Conservation (phyloP, 352 stramenopile species). For the Phytophthora rubi region DNA sequence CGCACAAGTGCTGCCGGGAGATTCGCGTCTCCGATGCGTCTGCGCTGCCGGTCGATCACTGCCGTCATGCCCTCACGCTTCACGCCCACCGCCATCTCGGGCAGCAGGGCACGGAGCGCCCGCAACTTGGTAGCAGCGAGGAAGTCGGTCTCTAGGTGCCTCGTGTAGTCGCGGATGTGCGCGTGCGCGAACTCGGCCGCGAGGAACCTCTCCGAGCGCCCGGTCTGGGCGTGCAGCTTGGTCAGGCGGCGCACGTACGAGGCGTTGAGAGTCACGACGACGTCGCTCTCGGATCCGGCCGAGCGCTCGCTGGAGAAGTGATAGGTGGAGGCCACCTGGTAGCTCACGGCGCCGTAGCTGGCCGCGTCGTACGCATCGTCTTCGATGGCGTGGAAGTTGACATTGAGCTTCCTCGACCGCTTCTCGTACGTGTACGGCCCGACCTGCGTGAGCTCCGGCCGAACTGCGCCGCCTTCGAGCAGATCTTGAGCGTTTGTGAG, state of each 20-base stretch:
- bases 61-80: slow-evolving; percentile 44
- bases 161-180: slow-evolving; percentile 48
- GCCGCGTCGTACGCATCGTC: slow-evolving; percentile 14
- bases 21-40: slow-evolving; percentile 50
- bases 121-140: slow-evolving; percentile 68
- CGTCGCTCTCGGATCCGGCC: slow-evolving; percentile 66
- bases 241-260: slow-evolving; percentile 61
- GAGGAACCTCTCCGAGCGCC: slow-evolving; percentile 65
- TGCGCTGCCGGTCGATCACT: slow-evolving; percentile 50
- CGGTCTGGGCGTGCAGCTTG: slow-evolving; percentile 45
- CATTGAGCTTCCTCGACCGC: slow-evolving; percentile 59
- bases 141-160: slow-evolving; percentile 53
- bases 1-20: slow-evolving; percentile 54
- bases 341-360: slow-evolving; percentile 54
- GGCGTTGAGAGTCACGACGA: slow-evolving; percentile 62
- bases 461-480: slow-evolving; percentile 16
- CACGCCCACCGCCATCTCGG: slow-evolving; percentile 39
- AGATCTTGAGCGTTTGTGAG: slow-evolving; percentile 64
- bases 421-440: slow-evolving; percentile 79
- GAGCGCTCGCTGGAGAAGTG: slow-evolving; percentile 56
- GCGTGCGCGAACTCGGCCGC: slow-evolving; percentile 66
- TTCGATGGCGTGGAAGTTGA: slow-evolving; percentile 44
- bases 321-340: slow-evolving; percentile 54
- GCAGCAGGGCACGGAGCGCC: slow-evolving; percentile 53
- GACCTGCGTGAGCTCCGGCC: slow-evolving; percentile 53